phyloP scores from a whole-genome alignment of 2,329 filamentous ascomycete genomes.

The Ampelomyces quisqualis region DNA sequence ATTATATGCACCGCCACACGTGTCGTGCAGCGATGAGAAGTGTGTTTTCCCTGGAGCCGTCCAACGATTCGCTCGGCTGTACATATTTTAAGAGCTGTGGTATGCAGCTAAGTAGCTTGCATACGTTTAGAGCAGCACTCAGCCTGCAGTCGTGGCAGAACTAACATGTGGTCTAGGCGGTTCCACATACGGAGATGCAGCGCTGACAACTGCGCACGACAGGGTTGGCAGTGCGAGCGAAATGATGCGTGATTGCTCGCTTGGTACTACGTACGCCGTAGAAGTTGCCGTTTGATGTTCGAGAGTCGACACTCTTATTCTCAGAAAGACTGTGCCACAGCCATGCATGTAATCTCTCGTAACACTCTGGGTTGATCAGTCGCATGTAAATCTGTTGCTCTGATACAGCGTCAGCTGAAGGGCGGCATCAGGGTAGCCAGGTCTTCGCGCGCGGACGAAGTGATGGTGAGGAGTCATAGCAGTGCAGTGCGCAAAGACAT shows the following conservation, averaged over 20 bases:
- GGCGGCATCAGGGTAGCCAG: constrained; percentile 3
- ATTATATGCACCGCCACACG: constrained; percentile 36
- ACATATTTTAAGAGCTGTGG: constrained; percentile 35
- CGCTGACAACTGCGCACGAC: constrained; percentile 24
- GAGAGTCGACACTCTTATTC: constrained; percentile 2
- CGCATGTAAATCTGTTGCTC: constrained; percentile 1
- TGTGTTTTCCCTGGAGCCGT: constrained; percentile 15
- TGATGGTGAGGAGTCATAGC: constrained; percentile 33
- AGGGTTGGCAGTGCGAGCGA: constrained; percentile 32
- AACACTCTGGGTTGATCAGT: constrained; percentile 1
- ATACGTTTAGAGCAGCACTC: constrained; percentile 25
- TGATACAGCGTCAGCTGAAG: background rate
- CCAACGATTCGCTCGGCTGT: constrained; percentile 24
- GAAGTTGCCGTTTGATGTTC: constrained; percentile 3
- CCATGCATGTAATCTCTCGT: constrained; percentile 6
- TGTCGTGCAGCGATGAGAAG: constrained; percentile 9
- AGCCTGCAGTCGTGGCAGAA: constrained; percentile 35
- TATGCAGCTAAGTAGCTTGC: constrained; percentile 38
- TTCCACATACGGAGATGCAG: constrained; percentile 23
- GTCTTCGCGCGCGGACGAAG: constrained; percentile 33
- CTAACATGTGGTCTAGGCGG: constrained; percentile 37
- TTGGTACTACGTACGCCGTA: constrained; percentile 4
- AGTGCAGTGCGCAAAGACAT: constrained; percentile 26
- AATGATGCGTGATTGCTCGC: constrained; percentile 31
- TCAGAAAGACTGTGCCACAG: constrained; percentile 2